Percentiles rank a stretch among this genome's conserved stretches.
Evolutionary conservation across 441 rosid genomes (phyloP).

Genomic region (Croton setiger): DNA sequence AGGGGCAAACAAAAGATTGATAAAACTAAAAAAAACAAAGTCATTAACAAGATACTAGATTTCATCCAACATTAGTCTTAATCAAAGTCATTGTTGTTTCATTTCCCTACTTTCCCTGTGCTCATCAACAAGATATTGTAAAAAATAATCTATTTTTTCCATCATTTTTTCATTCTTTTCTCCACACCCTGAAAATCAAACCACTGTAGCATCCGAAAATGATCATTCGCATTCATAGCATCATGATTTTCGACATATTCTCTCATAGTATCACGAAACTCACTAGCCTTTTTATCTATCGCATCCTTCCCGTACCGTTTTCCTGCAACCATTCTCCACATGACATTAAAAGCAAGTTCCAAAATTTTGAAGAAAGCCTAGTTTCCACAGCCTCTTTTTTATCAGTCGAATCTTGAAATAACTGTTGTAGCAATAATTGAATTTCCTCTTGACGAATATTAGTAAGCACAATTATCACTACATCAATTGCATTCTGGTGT

Average conservation of each 20-base stretch:
- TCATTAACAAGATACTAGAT: too few relatives aligned
- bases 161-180: constrained; percentile 24
- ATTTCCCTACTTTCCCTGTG: constrained; percentile 13
- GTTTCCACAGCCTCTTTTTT: constrained; percentile 13
- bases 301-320: constrained; percentile 23
- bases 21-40: too few relatives aligned
- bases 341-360: constrained; percentile 17
- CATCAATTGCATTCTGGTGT: too few relatives aligned
- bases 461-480: too few relatives aligned
- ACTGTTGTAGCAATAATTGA: constrained; percentile 6
- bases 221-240: constrained; percentile 22
- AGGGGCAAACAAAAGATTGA: too few relatives aligned
- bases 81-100: constrained; percentile 16
- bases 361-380: constrained; percentile 10
- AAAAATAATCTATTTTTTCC: constrained; percentile 24
- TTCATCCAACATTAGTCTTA: too few relatives aligned
- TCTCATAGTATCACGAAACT: constrained; percentile 22
- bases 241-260: constrained; percentile 19
- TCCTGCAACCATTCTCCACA: constrained; percentile 28
- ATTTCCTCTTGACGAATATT: constrained; percentile 21
- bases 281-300: constrained; percentile 22
- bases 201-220: constrained; percentile 24
- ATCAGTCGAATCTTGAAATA: constrained; percentile 1
- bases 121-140: constrained; percentile 27
- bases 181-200: constrained; percentile 29